These are phyloP conservation scores for Naganishia friedmannii DNA, from an alignment of 768 basidiomycete species.

Conservation along the genomic window DNA sequence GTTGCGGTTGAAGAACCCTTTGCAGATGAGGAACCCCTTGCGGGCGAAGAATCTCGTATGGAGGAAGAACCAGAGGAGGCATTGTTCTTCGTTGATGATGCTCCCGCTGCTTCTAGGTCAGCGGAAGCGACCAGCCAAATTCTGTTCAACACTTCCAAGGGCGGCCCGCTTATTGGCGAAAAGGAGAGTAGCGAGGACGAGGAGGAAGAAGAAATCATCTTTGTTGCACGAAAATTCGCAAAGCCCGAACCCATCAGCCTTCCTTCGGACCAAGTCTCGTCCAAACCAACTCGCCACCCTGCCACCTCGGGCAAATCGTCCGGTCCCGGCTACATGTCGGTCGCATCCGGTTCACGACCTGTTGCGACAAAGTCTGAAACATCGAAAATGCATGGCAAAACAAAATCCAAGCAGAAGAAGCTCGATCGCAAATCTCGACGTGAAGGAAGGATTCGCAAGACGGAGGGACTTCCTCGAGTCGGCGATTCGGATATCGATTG, in stretches of 20 bases:
- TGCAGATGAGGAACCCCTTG: neutral
- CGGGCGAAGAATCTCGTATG: neutral
- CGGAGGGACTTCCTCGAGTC: slow-evolving; percentile 26
- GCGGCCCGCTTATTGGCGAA: slow-evolving; percentile 26
- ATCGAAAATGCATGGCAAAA: slow-evolving; percentile 9
- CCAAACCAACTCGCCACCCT: neutral
- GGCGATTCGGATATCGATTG: slow-evolving; percentile 49
- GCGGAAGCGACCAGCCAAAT: slow-evolving; percentile 6
- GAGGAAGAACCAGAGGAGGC: slow-evolving; percentile 21
- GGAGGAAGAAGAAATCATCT: slow-evolving; percentile 48
- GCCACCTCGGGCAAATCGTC: neutral
- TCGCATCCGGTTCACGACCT: slow-evolving; percentile 6
- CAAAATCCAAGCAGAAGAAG: slow-evolving; percentile 30
- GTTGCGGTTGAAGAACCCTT: neutral
- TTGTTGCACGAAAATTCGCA: slow-evolving; percentile 38
- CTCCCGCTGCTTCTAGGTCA: slow-evolving; percentile 7
- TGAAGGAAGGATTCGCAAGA: slow-evolving; percentile 27
- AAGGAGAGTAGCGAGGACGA: slow-evolving; percentile 9
- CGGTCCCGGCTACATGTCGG: neutral
- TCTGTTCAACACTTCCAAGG: slow-evolving; percentile 31
- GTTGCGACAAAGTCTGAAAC: slow-evolving; percentile 19
- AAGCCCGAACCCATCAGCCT: slow-evolving; percentile 44
- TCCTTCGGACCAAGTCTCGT: neutral
- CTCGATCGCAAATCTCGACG: slow-evolving; percentile 19
- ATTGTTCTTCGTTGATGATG: slow-evolving; percentile 42